Evolutionary conservation across 2,329 filamentous ascomycete species (phyloP), one percentile per base, ranked within the genome.

Genomic region (Myotisia sp.): DNA sequence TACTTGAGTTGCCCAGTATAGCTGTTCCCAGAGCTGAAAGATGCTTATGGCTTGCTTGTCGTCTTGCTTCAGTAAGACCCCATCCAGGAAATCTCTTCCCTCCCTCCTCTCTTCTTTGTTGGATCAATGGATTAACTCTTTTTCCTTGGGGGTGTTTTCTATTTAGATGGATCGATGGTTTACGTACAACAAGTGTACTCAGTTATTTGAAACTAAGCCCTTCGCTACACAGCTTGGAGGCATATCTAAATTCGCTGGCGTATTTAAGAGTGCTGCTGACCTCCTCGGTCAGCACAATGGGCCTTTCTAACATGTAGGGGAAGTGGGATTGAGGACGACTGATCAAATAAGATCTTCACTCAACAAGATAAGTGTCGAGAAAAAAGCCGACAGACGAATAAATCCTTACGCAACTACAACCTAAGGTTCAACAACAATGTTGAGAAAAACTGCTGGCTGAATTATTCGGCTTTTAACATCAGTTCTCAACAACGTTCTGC

Each of bases 1-100:
- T 59, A 22, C 54, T 69, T 10, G 68, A 74, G 43, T 50, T 62
- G 3, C 57, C 62, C 2, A 66, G 62, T 14, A 64, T 66, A 22
- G 56, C 59, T 9, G 56, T 59, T 16, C 51, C 58, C n/a, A 58
- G 70, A 18, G 59, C 54, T 17, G 65, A 70, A 40, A 55, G 69
- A 24, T 66, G 70, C 35, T 48, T 72, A 8, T 70, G 63, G 54
- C 50, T 70, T 27, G 62, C 58, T n/a, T 46, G 53, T 20, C 48
- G 54, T 16, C 49, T 65, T 40, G 58, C 62, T 42, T 56, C 46
- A 45, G 60, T 65, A 43, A 43, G 60, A 51, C 26, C n/a, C 26
- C 20, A 20, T 20, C 27, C 10, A n/a, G n/a, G n/a, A 6, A 13
- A 18, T 29, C 12, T n/a, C 17, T 21, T 6, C 22, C 22, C 16